Base-by-base conservation (phyloP, 306 rosid species). In the Prunus kanzakura region DNA sequence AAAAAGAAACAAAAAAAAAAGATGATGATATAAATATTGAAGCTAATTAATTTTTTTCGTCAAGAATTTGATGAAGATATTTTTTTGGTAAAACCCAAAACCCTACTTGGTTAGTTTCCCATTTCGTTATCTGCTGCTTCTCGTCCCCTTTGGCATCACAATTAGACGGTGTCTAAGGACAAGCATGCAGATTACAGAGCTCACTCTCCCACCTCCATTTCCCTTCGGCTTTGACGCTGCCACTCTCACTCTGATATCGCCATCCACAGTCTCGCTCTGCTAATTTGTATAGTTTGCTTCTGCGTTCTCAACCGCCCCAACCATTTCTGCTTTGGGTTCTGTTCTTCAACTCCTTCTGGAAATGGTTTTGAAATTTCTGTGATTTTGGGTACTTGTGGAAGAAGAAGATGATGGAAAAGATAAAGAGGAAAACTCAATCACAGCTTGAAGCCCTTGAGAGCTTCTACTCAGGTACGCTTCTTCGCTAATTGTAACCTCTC, bases 371-470 rank as follows among this genome's bases (percentile, higher is more conserved):
- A 18, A 43, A 60, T 10, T 60, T 16, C 46, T 10, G 18, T 73
- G 57, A 60, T 72, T 73, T 30, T 52, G 43, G 4, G 49, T 29
- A 22, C 5, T 52, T 57, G 55, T 10, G 64, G 15, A 29, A 35
- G 67, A 47, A 51, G 69, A 38, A 30, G 55, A 55, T 32, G n/a
- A 84, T 70, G 79, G 79, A 84, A 76, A 35, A 77, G 79, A 13
- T 74, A 14, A 80, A 75, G 71, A 80, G 82, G 72, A 87, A 79
- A 45, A 82, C 83, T 1, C 78, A 74, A 30, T 56, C 69, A 3
- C 88, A 80, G 27, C 72, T 84, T 54, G 75, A 80, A 82, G 82
- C 81, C 55, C 90, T 83, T 57, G 82, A 86, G 57, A 74, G 56
- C 51, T 74, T 86, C 41, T 86, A 81, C 80, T 76, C 65, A 56